Base-by-base conservation (phyloP, 2,329 filamentous ascomycete species). In the Tolypocladium endophyticum region DNA sequence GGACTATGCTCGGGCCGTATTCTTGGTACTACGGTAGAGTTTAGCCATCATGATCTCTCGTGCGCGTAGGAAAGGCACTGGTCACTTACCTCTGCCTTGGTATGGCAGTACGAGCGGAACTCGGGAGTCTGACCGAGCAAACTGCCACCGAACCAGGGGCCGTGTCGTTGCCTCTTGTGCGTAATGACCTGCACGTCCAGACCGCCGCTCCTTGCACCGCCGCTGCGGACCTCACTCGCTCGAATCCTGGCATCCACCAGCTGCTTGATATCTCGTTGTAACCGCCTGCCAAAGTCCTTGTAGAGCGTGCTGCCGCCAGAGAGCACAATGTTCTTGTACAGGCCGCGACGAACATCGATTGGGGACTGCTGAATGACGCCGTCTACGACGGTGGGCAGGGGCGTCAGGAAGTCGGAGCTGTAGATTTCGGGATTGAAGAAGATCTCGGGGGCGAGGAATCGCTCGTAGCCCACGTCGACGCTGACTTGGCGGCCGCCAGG, bases 401-500 rank as follows among this genome's bases (percentile, higher is more conserved):
- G 94, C 16, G 94, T 99, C 65, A 99, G 79, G 80, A 99, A 99
- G 73, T 99, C 94, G 66, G 93, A 97, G 63, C 91, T 96, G 82
- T 97, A 97, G 70, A 99, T 99, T 78, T 99, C 94, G 36, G 94
- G 94, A 77, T 99, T 99, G 85, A 99, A 99, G 78, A 99, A 99
- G 71, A 99, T 99, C 75, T 99, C 94, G 30, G 95, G 95, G 2
- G 94, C 94, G 61, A 99, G 82, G 82, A 99, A 99, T 39, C 94
- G 89, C 76, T 99, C 94, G 77, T 97, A 99, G 58, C 94, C 94
- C 58, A 99, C 90, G 69, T 99, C 95, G 55, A 99, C 91, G 1
- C 81, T 84, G 28, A 93, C 87, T 67, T 89, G 87, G 67, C 89
- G 88, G 63, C 94, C 94, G 67, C 92, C 93, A 33, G 92, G 88